These are phyloP conservation scores for Jamesozyma hellenica DNA, from an alignment of 805 yeast genomes.

Conservation along the genomic window DNA sequence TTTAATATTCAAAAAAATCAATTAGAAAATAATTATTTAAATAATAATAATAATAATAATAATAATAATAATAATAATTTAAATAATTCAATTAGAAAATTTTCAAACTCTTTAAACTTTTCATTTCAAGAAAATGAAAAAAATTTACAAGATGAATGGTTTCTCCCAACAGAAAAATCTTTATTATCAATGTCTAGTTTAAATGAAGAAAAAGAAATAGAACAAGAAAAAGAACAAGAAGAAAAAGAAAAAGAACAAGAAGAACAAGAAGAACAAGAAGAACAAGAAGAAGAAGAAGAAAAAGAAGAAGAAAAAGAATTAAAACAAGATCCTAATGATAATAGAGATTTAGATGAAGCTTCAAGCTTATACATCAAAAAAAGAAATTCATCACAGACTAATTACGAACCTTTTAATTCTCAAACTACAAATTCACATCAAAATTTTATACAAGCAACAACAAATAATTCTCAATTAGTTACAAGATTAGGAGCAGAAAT, in stretches of 20 bases:
- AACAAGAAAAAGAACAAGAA: too few species aligned
- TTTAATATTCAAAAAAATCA: conserved; percentile 20
- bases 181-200: neutral
- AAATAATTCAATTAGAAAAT: neutral
- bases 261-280: too few species aligned
- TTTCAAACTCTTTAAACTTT: neutral
- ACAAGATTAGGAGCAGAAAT: conserved; percentile 69
- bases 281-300: too few species aligned
- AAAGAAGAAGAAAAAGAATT: neutral
- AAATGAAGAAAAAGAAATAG: neutral
- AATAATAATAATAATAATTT: neutral
- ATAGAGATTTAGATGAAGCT: conserved; percentile 21
- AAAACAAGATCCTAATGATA: neutral
- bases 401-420: too few species aligned
- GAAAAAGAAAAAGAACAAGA: too few species aligned
- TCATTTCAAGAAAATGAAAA: neutral
- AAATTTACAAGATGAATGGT: conserved; percentile 17
- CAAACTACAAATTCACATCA: too few species aligned
- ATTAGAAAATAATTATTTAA: conserved; percentile 9
- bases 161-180: conserved; percentile 7
- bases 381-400: too few species aligned
- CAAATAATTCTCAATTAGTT: conserved; percentile 46
- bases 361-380: conserved; percentile 15
- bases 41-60: neutral
- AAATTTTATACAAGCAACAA: too few species aligned